These are phyloP conservation scores for Pythium utonaiense DNA, from an alignment of 352 stramenopile species.

Conservation along the genomic window DNA sequence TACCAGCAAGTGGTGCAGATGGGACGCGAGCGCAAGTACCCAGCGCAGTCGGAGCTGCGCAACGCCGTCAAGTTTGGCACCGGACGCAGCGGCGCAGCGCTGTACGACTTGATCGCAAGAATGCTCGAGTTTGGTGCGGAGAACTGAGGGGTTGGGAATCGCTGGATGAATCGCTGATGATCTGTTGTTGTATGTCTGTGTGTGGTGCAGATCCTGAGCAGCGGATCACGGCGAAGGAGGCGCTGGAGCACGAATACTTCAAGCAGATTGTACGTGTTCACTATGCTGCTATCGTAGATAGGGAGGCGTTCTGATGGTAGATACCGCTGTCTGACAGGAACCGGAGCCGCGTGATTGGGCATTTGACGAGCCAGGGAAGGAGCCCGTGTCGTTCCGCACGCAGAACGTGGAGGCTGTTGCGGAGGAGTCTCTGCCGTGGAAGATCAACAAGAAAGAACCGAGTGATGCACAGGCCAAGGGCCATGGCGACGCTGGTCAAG, in stretches of 20 bases:
- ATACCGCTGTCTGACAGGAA: slow-evolving; percentile 33
- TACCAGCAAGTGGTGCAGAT: slow-evolving; percentile 84
- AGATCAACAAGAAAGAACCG: slow-evolving; percentile 47
- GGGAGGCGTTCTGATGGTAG: not conserved
- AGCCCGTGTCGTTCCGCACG: slow-evolving; percentile 82
- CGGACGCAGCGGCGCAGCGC: slow-evolving; percentile 59
- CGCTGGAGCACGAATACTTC: slow-evolving; percentile 93
- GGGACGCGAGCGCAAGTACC: slow-evolving; percentile 83
- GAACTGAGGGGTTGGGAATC: not conserved
- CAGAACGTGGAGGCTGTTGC: slow-evolving; percentile 73
- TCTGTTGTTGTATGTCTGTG: not conserved
- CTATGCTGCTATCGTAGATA: not conserved
- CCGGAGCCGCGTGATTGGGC: slow-evolving; percentile 83
- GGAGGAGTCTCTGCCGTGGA: slow-evolving; percentile 75
- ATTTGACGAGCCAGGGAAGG: slow-evolving; percentile 84
- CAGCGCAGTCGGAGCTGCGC: slow-evolving; percentile 73
- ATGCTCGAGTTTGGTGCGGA: slow-evolving; percentile 79
- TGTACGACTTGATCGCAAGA: slow-evolving; percentile 73
- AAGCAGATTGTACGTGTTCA: slow-evolving; percentile 68
- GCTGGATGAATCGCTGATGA: not conserved
- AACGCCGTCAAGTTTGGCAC: slow-evolving; percentile 84
- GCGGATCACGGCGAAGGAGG: slow-evolving; percentile 89
- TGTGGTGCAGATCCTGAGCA: slow-evolving; percentile 18
- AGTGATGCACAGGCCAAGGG: slow-evolving; percentile 10
- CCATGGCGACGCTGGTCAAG: slow-evolving; percentile 26